Percentiles rank a stretch among this genome's conserved stretches.
Evolutionary conservation across 192 early-diverging fungal genomes (phyloP).

Genomic region (Coemansia biformis): DNA sequence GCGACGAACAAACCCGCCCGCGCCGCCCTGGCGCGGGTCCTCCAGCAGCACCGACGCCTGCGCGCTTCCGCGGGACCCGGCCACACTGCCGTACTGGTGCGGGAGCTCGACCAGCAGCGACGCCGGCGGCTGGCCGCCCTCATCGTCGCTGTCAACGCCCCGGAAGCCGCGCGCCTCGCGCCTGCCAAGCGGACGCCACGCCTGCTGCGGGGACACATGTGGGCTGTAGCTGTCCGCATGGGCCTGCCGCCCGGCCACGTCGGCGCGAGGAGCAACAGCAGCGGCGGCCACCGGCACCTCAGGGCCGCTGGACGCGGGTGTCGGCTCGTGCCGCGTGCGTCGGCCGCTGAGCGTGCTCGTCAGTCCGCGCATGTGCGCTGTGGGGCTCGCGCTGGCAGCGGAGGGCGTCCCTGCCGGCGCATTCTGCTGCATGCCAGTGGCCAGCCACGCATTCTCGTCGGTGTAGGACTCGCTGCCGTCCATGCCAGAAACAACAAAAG

Average conservation of each 20-base stretch:
- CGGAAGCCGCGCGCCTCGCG: background rate
- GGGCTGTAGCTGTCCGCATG: constrained; percentile 19
- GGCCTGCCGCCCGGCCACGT: constrained; percentile 3
- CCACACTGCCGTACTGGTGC: background rate
- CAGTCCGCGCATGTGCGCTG: constrained; percentile 32
- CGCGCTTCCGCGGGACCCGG: no score
- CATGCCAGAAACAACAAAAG: background rate
- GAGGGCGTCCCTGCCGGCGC: constrained; percentile 2
- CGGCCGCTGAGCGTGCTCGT: constrained; percentile 43
- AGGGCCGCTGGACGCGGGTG: no score
- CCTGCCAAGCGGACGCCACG: background rate
- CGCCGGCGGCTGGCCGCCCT: constrained; percentile 27
- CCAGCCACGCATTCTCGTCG: constrained; percentile 32
- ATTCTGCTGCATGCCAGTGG: background rate
- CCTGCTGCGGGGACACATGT: constrained; percentile 3
- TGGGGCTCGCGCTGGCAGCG: background rate
- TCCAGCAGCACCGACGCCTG: background rate
- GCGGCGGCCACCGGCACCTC: no score
- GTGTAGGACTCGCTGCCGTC: constrained; percentile 5
- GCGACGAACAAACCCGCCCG: constrained; percentile 33
- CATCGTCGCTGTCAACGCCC: background rate
- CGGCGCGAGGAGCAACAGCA: constrained; percentile 4
- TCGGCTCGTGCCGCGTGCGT: constrained; percentile 22
- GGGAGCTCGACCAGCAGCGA: constrained; percentile 39
- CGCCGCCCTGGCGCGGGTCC: no score